Evolutionary conservation across 495 filamentous ascomycete species (phyloP).

Genomic region (Talaromyces nanjingensis): DNA sequence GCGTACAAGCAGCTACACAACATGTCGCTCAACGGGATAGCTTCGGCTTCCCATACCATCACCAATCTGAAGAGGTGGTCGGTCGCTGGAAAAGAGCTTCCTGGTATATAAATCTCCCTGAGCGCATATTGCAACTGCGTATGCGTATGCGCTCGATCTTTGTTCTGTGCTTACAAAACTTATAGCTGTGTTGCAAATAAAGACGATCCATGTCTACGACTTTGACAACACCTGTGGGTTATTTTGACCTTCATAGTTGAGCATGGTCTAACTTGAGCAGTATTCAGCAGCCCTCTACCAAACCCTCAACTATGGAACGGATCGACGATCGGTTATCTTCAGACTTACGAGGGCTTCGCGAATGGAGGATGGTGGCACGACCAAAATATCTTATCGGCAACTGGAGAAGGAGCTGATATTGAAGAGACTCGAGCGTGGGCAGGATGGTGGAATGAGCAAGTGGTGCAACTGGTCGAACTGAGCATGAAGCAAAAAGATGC

Average conservation of each 20-base stretch:
- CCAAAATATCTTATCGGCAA: conserved; percentile 72
- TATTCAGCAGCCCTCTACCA: conserved; percentile 85
- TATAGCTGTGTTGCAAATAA: conserved; percentile 58
- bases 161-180: background rate
- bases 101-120: conserved; percentile 35
- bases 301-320: conserved; percentile 84
- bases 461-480: conserved; percentile 75
- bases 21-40: conserved; percentile 16
- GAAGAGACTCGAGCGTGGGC: conserved; percentile 83
- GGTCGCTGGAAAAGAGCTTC: conserved; percentile 62
- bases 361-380: conserved; percentile 99
- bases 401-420: conserved; percentile 72
- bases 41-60: conserved; percentile 42
- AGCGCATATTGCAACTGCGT: background rate
- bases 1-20: conserved; percentile 4
- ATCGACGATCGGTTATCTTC: conserved; percentile 65
- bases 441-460: conserved; percentile 96
- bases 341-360: conserved; percentile 65
- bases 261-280: conserved; percentile 32
- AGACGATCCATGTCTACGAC: conserved; percentile 87
- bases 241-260: background rate
- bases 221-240: conserved; percentile 91
- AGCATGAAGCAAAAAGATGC: conserved; percentile 85
- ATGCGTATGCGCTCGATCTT: background rate
- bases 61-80: conserved; percentile 81